A percentile compares a stretch with the other conserved stretches of the same genome.
Conservation (phyloP, 2,329 filamentous ascomycete genomes). For the Dothideomycetes sp. region DNA sequence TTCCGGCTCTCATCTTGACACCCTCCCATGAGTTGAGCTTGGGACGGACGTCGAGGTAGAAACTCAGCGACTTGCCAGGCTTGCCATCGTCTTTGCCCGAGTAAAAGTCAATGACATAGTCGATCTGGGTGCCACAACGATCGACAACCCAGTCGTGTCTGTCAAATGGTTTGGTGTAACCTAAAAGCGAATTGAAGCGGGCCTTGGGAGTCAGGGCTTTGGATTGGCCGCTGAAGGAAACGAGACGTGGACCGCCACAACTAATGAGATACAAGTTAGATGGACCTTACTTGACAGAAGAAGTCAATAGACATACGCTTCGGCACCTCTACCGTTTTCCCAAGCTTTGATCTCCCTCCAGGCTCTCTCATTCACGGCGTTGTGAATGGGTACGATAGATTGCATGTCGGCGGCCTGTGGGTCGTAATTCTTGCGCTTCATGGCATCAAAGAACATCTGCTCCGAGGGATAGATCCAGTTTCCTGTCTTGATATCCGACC, state of each 20-base stretch:
- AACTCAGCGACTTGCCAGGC: slow-evolving; percentile 44
- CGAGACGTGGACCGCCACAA: slow-evolving; percentile 70
- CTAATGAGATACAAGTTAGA: slow-evolving; percentile 24
- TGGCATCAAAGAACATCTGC: slow-evolving; percentile 95
- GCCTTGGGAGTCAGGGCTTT: slow-evolving; percentile 68
- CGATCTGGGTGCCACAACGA: slow-evolving; percentile 72
- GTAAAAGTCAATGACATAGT: slow-evolving; percentile 99
- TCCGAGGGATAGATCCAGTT: slow-evolving; percentile 98
- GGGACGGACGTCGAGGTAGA: slow-evolving; percentile 56
- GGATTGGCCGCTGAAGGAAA: slow-evolving; percentile 67
- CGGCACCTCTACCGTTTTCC: slow-evolving; percentile 58
- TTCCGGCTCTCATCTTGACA: slow-evolving; percentile 44
- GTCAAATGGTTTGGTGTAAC: slow-evolving; percentile 90
- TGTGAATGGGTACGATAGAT: slow-evolving; percentile 92
- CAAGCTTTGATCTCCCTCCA: slow-evolving; percentile 87
- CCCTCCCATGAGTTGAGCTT: slow-evolving; percentile 57
- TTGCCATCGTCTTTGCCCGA: slow-evolving; percentile 52
- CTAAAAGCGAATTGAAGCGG: slow-evolving; percentile 69
- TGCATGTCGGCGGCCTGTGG: slow-evolving; percentile 68
- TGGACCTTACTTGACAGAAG: neutral
- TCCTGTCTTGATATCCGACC: slow-evolving; percentile 57
- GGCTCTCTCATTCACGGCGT: slow-evolving; percentile 93
- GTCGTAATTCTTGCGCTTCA: slow-evolving; percentile 80
- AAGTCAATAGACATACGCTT: slow-evolving; percentile 40
- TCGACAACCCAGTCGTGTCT: slow-evolving; percentile 96